phyloP scores from a whole-genome alignment of 768 basidiomycete species.

The Xanthoconium purpureum region DNA sequence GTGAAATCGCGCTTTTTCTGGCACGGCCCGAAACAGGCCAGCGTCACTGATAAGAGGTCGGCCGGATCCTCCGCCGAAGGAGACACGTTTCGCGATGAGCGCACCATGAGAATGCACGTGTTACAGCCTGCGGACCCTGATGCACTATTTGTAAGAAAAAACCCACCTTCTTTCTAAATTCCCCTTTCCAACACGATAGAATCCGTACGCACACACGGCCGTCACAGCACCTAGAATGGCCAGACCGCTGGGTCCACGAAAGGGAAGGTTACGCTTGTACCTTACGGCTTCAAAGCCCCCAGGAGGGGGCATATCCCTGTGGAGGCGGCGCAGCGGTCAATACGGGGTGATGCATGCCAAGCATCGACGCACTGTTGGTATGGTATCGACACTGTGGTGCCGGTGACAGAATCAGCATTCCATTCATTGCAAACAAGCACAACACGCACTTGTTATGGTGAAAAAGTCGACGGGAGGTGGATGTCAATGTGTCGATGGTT shows the following conservation, averaged over 20 bases:
- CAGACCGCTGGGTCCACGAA: slow-evolving; percentile 81
- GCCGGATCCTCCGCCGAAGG: slow-evolving; percentile 46
- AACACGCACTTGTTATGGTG: slow-evolving; percentile 20
- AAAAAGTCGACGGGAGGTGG: slow-evolving; percentile 1
- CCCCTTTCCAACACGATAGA: slow-evolving; percentile 87
- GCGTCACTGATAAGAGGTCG: slow-evolving; percentile 43
- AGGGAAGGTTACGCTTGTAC: slow-evolving; percentile 94
- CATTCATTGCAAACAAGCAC: background rate
- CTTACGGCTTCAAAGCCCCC: slow-evolving; percentile 91
- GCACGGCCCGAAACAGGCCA: slow-evolving; percentile 39
- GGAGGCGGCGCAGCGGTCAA: slow-evolving; percentile 12
- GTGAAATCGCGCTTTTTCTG: slow-evolving; percentile 38
- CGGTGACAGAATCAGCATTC: background rate
- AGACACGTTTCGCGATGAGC: slow-evolving; percentile 71
- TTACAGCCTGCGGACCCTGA: slow-evolving; percentile 56
- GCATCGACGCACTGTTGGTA: slow-evolving; percentile 28
- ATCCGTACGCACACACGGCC: slow-evolving; percentile 84
- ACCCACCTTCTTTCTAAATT: slow-evolving; percentile 91
- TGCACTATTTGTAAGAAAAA: slow-evolving; percentile 21
- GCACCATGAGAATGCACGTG: slow-evolving; percentile 59
- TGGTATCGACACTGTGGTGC: slow-evolving; percentile 23
- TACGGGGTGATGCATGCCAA: slow-evolving; percentile 7
- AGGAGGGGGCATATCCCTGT: slow-evolving; percentile 91
- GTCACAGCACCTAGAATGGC: slow-evolving; percentile 85
- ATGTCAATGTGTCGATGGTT: slow-evolving; percentile 1